These are phyloP conservation scores for Penicillium sp. DNA, from an alignment of 2,329 filamentous ascomycete genomes.

Conservation along the genomic window DNA sequence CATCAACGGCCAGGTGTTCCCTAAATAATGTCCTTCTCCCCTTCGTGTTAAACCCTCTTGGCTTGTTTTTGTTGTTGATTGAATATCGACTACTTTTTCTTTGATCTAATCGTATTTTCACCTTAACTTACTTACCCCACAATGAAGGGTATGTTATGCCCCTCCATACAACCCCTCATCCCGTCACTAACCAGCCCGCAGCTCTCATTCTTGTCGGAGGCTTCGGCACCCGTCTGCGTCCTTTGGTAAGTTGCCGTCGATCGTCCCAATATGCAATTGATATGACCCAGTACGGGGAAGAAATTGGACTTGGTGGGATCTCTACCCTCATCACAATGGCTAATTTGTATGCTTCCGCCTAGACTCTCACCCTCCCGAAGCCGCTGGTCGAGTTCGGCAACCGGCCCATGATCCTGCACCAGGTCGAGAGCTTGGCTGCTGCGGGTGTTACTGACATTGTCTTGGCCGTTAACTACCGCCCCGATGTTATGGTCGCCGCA, in stretches of 20 bases:
- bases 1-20: constrained; percentile 33
- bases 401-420: constrained; percentile 98
- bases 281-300: neutral
- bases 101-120: constrained; percentile 1
- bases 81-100: neutral
- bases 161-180: constrained; percentile 7
- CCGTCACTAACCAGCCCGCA: constrained; percentile 41
- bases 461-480: constrained; percentile 96
- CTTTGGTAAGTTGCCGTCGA: constrained; percentile 67
- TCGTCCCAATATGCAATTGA: constrained; percentile 11
- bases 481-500: constrained; percentile 94
- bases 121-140: constrained; percentile 16
- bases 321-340: neutral
- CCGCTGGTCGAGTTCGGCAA: constrained; percentile 98
- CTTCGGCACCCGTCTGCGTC: constrained; percentile 95
- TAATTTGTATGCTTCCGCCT: constrained; percentile 13
- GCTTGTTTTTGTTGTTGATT: constrained; percentile 8
- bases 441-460: constrained; percentile 97
- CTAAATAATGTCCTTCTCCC: constrained; percentile 10
- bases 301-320: neutral
- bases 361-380: constrained; percentile 97
- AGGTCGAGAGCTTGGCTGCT: constrained; percentile 90
- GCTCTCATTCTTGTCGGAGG: constrained; percentile 98
- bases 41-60: constrained; percentile 2
- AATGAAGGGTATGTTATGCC: constrained; percentile 46